These are phyloP conservation scores for Penicillium sp. DNA, from an alignment of 2,329 filamentous ascomycete genomes.

Conservation along the genomic window DNA sequence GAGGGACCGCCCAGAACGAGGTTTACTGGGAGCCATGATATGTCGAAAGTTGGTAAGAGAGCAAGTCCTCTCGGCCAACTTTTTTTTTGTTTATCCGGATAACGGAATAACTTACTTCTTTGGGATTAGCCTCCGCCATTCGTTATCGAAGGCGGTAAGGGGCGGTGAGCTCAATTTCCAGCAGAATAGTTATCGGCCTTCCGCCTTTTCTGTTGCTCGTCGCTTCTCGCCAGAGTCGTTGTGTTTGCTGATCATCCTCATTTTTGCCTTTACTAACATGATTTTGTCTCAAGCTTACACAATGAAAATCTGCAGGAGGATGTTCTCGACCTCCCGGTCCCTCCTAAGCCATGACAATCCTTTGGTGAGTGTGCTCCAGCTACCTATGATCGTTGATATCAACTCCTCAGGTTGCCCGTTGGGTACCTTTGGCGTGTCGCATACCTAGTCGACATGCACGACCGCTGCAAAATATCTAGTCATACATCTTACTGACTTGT, in stretches of 20 bases:
- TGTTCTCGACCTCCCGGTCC: conserved; percentile 62
- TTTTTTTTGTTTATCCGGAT: conserved; percentile 37
- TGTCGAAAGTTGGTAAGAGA: conserved; percentile 16
- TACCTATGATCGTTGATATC: background rate
- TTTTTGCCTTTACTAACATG: background rate
- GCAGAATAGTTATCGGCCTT: conserved; percentile 24
- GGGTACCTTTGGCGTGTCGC: no score
- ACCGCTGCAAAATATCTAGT: background rate
- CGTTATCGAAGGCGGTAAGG: conserved; percentile 9
- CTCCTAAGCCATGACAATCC: conserved; percentile 81
- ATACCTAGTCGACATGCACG: background rate
- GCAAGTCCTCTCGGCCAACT: conserved; percentile 24
- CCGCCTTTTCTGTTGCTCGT: background rate
- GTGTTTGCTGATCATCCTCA: conserved; percentile 1
- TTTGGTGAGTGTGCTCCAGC: conserved; percentile 60
- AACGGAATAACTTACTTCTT: conserved; percentile 26
- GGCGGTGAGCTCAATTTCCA: conserved; percentile 3
- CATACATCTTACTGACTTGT: background rate
- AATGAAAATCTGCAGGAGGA: conserved; percentile 45
- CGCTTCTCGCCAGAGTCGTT: background rate
- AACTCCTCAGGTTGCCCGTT: background rate
- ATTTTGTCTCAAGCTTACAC: background rate
- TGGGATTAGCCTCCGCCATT: conserved; percentile 18
- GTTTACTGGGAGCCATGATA: conserved; percentile 54
- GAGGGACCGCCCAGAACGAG: conserved; percentile 56